phyloP scores from a whole-genome alignment of 2,329 filamentous ascomycete genomes.

The Aciculosporium take region DNA sequence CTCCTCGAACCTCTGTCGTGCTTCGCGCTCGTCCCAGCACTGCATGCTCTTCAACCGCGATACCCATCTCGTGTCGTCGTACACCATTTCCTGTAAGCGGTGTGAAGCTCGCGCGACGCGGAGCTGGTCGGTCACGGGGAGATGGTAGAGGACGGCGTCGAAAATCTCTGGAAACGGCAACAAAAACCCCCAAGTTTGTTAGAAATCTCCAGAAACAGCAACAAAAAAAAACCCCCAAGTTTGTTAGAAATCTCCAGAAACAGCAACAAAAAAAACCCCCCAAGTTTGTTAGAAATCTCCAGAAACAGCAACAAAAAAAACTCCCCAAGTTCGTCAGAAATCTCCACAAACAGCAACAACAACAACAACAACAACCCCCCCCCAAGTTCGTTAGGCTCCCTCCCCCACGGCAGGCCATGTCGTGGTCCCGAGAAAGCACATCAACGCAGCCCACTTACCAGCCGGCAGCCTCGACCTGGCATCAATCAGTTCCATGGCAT shows the following conservation, averaged over 20 bases:
- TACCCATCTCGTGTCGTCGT: constrained; percentile 94
- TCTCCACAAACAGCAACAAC: no score
- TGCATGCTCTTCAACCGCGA: constrained; percentile 73
- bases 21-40: constrained; percentile 83
- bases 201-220: no score
- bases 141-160: constrained; percentile 74
- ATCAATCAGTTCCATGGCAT: constrained; percentile 66
- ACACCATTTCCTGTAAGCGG: constrained; percentile 93
- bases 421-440: background rate
- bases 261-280: no score
- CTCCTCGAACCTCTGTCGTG: constrained; percentile 66
- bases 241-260: no score
- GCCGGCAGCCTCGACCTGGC: constrained; percentile 68
- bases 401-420: background rate
- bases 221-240: no score
- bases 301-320: no score
- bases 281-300: no score
- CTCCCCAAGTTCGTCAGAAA: no score
- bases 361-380: no score
- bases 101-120: constrained; percentile 72
- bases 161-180: constrained; percentile 68
- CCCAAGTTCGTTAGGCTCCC: constrained; percentile 2
- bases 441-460: constrained; percentile 32
- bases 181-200: no score
- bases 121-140: constrained; percentile 73